These are phyloP conservation scores for Suillus weaverae DNA, from an alignment of 768 basidiomycete species.

Conservation along the genomic window DNA sequence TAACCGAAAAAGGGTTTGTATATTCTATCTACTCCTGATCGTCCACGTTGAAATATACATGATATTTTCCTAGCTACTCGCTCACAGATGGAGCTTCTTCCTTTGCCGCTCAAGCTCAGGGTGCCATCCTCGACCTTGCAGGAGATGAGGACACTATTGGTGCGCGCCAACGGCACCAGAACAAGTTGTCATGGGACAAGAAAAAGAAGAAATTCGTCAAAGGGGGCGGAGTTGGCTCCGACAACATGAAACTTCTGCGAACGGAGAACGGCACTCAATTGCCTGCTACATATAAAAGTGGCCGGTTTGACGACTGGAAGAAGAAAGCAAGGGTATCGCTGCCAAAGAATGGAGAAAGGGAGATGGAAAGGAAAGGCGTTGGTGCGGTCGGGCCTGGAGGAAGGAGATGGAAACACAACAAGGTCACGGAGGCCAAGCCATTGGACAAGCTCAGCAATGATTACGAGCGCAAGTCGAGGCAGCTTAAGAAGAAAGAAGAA, in stretches of 20 bases:
- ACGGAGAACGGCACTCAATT: conserved; percentile 91
- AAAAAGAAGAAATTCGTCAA: conserved; percentile 94
- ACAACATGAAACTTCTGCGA: conserved; percentile 91
- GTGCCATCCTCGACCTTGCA: conserved; percentile 78
- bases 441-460: conserved; percentile 70
- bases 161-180: conserved; percentile 54
- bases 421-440: conserved; percentile 63
- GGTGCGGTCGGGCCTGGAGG: conserved; percentile 40
- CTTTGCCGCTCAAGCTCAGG: conserved; percentile 81
- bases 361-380: conserved; percentile 43
- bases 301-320: conserved; percentile 96
- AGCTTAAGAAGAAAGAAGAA: conserved; percentile 57
- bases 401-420: conserved; percentile 74
- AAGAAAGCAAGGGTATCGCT: conserved; percentile 69
- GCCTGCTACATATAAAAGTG: conserved; percentile 90
- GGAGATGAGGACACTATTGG: conserved; percentile 70
- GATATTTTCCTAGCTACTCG: conserved; percentile 63
- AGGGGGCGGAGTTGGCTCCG: conserved; percentile 81
- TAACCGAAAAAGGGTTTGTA: conserved; percentile 85
- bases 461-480: conserved; percentile 73
- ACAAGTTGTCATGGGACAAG: conserved; percentile 83
- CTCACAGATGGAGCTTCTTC: conserved; percentile 83
- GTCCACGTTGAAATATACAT: background rate
- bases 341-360: conserved; percentile 82
- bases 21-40: background rate